Percentiles rank a stretch among this genome's conserved stretches.
Evolutionary conservation across 2,329 filamentous ascomycete genomes (phyloP).

Genomic region (Fusarium paranaense): DNA sequence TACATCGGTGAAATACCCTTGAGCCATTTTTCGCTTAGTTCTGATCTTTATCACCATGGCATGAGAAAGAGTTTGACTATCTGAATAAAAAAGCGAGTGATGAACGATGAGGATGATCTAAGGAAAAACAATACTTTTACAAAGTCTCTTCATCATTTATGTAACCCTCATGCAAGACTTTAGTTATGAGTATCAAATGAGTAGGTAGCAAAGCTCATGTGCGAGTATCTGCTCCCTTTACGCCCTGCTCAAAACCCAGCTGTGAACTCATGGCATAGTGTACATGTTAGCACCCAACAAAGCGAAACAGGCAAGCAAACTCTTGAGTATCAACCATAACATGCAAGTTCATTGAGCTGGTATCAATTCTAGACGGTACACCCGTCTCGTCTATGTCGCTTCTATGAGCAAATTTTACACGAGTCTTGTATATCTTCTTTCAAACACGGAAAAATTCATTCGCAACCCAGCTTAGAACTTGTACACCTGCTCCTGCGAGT

Average conservation of each 20-base stretch:
- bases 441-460: constrained; percentile 7
- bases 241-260: background rate
- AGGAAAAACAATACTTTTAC: too few species aligned
- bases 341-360: constrained; percentile 16
- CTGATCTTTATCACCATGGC: background rate
- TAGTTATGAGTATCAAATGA: too few species aligned
- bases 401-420: constrained; percentile 45
- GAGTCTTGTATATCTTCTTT: constrained; percentile 19
- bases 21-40: background rate
- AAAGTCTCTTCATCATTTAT: too few species aligned
- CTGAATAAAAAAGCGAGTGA: background rate
- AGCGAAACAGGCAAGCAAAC: background rate
- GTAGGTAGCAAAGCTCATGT: too few species aligned
- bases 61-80: background rate
- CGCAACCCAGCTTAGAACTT: constrained; percentile 76
- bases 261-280: background rate
- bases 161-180: too few species aligned
- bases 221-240: too few species aligned
- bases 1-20: background rate
- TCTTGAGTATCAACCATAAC: background rate
- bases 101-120: background rate
- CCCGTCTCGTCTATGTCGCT: constrained; percentile 34
- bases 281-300: background rate
- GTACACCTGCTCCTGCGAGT: constrained; percentile 82
- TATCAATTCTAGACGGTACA: constrained; percentile 39